phyloP scores from a whole-genome alignment of 352 stramenopile genomes.

The Nothophytophthora sp. region DNA sequence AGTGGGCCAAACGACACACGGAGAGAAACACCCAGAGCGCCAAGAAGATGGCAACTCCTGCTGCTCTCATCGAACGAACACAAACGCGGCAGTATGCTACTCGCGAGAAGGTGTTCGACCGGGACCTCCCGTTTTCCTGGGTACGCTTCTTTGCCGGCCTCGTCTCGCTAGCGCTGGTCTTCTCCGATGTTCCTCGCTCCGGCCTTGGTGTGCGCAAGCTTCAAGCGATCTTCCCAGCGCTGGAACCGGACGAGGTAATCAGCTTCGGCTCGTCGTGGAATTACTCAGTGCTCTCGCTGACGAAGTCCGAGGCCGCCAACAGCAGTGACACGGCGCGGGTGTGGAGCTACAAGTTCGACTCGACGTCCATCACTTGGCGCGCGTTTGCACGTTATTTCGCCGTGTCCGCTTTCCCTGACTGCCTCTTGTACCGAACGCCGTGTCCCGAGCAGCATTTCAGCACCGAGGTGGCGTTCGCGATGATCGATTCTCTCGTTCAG shows the following conservation, averaged over 20 bases:
- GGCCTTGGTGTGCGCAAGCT: slow-evolving; percentile 28
- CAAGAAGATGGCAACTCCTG: slow-evolving; percentile 7
- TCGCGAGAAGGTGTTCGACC: slow-evolving; percentile 25
- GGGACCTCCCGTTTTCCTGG: slow-evolving; percentile 31
- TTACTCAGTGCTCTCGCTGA: slow-evolving; percentile 28
- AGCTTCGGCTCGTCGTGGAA: slow-evolving; percentile 34
- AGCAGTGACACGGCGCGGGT: slow-evolving; percentile 9
- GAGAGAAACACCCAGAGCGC: slow-evolving; percentile 12
- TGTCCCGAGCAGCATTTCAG: slow-evolving; percentile 15
- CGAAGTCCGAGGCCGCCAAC: slow-evolving; percentile 12
- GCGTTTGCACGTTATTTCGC: slow-evolving; percentile 24
- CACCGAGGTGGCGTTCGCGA: slow-evolving; percentile 23
- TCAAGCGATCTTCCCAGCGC: slow-evolving; percentile 9
- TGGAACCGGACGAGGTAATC: slow-evolving; percentile 35
- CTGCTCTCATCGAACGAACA: slow-evolving; percentile 22
- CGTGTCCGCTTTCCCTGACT: slow-evolving; percentile 21
- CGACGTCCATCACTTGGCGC: slow-evolving; percentile 28
- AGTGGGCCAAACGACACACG: slow-evolving; percentile 10
- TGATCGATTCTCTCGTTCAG: slow-evolving; percentile 36
- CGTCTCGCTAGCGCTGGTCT: slow-evolving; percentile 29
- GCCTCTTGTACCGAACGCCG: slow-evolving; percentile 24
- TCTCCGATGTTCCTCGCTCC: slow-evolving; percentile 30
- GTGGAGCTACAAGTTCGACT: slow-evolving; percentile 47
- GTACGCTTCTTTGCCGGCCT: slow-evolving; percentile 17
- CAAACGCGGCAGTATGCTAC: slow-evolving; percentile 12